A percentile compares a stretch with the other conserved stretches of the same genome.
These are phyloP conservation scores for Epichloe coenophiala DNA, from an alignment of 2,329 filamentous ascomycete species.

Conservation along the genomic window DNA sequence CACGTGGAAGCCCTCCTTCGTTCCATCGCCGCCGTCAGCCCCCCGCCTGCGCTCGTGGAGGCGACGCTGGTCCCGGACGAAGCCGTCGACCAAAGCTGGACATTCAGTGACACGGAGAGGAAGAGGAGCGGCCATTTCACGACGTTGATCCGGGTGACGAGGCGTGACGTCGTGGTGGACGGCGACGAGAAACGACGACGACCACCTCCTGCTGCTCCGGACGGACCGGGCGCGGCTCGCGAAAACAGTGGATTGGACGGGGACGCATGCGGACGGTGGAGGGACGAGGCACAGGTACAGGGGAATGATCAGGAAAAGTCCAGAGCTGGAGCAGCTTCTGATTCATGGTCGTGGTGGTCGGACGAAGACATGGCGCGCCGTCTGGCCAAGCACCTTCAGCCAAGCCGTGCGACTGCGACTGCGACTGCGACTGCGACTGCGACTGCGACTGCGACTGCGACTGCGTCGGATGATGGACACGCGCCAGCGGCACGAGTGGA, in stretches of 20 bases:
- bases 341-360: slow-evolving; percentile 28
- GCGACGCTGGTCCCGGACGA: slow-evolving; percentile 29
- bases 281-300: no score
- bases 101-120: slow-evolving; percentile 20
- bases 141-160: slow-evolving; percentile 18
- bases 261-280: not conserved
- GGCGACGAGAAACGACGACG: no score
- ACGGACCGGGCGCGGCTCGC: not conserved
- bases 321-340: not conserved
- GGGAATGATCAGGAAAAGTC: not conserved
- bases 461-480: slow-evolving; percentile 11
- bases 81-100: slow-evolving; percentile 24
- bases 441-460: slow-evolving; percentile 4
- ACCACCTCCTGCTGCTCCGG: not conserved
- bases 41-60: slow-evolving; percentile 22
- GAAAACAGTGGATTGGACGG: not conserved
- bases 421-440: slow-evolving; percentile 4
- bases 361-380: slow-evolving; percentile 33
- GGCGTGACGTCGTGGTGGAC: not conserved
- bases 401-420: slow-evolving; percentile 12
- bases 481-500: slow-evolving; percentile 11
- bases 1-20: slow-evolving; percentile 28
- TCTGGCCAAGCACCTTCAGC: slow-evolving; percentile 30
- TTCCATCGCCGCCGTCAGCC: slow-evolving; percentile 20
- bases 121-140: slow-evolving; percentile 17